These are phyloP conservation scores for Penicillium sp. DNA, from an alignment of 2,329 filamentous ascomycete species.

Conservation along the genomic window DNA sequence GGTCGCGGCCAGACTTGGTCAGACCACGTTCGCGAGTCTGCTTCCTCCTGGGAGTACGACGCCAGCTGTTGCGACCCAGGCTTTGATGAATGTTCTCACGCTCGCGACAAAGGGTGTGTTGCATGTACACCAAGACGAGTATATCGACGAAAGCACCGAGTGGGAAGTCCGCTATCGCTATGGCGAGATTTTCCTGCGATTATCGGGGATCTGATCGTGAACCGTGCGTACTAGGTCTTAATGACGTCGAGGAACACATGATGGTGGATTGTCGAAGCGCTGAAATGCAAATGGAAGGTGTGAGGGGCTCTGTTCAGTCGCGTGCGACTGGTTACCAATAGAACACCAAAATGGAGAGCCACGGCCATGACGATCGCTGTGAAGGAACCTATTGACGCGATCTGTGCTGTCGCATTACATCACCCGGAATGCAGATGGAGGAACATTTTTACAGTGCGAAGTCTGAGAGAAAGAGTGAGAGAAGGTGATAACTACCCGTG, in stretches of 20 bases:
- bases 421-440: background rate
- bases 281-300: background rate
- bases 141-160: slow-evolving; percentile 31
- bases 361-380: background rate
- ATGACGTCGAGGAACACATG: background rate
- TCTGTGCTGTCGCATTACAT: background rate
- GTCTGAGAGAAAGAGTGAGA: background rate
- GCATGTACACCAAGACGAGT: slow-evolving; percentile 57
- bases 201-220: slow-evolving; percentile 11
- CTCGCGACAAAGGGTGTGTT: slow-evolving; percentile 66
- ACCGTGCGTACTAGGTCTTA: background rate
- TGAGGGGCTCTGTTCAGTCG: background rate
- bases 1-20: background rate
- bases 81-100: slow-evolving; percentile 69
- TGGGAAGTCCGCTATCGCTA: slow-evolving; percentile 21
- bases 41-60: slow-evolving; percentile 57
- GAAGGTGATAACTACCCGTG: background rate
- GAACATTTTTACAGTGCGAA: background rate
- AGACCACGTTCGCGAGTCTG: slow-evolving; percentile 65
- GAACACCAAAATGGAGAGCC: background rate
- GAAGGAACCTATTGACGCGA: background rate
- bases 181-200: slow-evolving; percentile 29
- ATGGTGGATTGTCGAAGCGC: background rate
- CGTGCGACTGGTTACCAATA: background rate
- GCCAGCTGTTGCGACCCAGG: slow-evolving; percentile 67